Evolutionary conservation across 2,329 filamentous ascomycete genomes (phyloP).

Genomic region (Thelonectria olida): DNA sequence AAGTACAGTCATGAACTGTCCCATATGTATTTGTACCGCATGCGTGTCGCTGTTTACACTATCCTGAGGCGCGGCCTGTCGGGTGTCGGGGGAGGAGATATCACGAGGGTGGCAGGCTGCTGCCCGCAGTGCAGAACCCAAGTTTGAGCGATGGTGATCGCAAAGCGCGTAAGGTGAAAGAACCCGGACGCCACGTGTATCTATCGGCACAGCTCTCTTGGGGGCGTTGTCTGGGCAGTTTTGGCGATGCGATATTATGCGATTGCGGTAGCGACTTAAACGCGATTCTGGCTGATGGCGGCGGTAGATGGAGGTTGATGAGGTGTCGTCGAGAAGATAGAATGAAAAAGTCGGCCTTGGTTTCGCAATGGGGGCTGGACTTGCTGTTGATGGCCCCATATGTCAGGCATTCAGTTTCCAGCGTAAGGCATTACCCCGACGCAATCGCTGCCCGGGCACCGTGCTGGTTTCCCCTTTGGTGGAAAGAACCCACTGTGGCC

Average conservation of each 20-base stretch:
- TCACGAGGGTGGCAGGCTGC: constrained; percentile 32
- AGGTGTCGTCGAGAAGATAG: constrained; percentile 38
- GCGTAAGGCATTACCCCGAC: constrained; percentile 22
- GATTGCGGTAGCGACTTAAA: constrained; percentile 29
- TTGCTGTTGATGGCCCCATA: constrained; percentile 39
- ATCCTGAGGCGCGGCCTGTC: constrained; percentile 41
- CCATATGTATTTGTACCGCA: constrained; percentile 41
- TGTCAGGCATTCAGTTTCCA: constrained; percentile 45
- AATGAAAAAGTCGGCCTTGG: constrained; percentile 44
- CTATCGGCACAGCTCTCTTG: constrained; percentile 31
- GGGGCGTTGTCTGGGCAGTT: constrained; percentile 30
- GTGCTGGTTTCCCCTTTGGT: constrained; percentile 19
- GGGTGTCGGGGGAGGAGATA: constrained; percentile 30
- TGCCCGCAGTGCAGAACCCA: constrained; percentile 19
- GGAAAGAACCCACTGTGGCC: constrained; percentile 20
- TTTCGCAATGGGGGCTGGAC: constrained; percentile 37
- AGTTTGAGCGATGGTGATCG: constrained; percentile 23
- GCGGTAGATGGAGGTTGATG: constrained; percentile 40
- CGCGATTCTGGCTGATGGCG: constrained; percentile 37
- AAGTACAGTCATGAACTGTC: constrained; percentile 30
- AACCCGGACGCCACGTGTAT: constrained; percentile 31
- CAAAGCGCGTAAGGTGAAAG: constrained; percentile 25
- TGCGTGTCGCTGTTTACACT: constrained; percentile 46
- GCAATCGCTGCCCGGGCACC: constrained; percentile 13
- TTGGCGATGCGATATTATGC: constrained; percentile 37